Evolutionary conservation across 495 filamentous ascomycete species (phyloP).

Genomic region (Pseudevernia furfuracea): DNA sequence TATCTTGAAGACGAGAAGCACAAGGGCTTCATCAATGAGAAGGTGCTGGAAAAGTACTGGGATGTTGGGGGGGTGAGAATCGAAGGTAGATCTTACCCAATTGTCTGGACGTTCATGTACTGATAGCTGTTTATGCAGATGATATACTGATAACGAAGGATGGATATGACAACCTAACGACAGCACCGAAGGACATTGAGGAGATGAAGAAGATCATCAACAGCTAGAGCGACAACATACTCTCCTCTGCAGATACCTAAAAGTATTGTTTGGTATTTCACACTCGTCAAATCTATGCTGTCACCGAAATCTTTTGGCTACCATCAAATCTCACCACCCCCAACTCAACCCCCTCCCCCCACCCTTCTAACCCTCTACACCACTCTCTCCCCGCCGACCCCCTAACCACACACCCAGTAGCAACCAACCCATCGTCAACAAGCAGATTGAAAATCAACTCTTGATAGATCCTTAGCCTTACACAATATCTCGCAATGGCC

Average conservation of each 20-base stretch:
- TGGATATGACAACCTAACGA: conserved; percentile 78
- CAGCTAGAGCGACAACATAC: background rate
- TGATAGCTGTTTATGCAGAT: conserved; percentile 37
- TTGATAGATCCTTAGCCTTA: background rate
- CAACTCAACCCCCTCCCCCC: background rate
- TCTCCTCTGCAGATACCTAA: background rate
- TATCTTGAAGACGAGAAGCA: conserved; percentile 58
- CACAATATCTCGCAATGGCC: background rate
- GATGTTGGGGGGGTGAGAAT: conserved; percentile 82
- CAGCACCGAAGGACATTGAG: conserved; percentile 68
- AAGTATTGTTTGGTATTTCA: background rate
- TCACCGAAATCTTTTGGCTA: background rate
- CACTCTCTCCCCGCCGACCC: background rate
- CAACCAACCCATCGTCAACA: background rate
- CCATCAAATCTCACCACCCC: background rate
- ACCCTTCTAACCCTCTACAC: background rate
- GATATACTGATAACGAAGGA: conserved; percentile 72
- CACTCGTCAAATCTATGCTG: background rate
- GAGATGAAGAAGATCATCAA: conserved; percentile 54
- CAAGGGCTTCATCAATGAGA: conserved; percentile 63
- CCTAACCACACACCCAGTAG: background rate
- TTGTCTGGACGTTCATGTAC: background rate
- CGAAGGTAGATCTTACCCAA: conserved; percentile 40
- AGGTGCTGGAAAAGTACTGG: conserved; percentile 62
- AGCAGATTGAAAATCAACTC: background rate